Conservation (phyloP, 305 asterid genomes). For the Solanum hybrid region DNA sequence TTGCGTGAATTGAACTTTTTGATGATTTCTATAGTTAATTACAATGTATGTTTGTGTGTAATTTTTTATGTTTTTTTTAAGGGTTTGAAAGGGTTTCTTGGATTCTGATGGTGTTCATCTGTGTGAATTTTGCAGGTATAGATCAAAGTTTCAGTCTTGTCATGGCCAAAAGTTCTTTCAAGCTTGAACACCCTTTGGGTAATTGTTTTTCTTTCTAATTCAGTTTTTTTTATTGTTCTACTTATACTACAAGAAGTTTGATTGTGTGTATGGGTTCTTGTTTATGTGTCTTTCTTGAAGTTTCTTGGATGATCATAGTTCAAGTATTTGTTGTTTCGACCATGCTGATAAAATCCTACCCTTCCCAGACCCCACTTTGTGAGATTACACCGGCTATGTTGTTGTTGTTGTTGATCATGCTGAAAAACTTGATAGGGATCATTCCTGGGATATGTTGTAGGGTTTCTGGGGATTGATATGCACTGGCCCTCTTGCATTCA, state of each 20-base stretch:
- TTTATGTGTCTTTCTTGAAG: background rate
- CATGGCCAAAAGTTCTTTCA: constrained; percentile 51
- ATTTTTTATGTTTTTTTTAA: background rate
- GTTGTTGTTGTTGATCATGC: background rate
- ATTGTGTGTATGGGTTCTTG: background rate
- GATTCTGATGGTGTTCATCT: constrained; percentile 29
- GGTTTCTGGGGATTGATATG: background rate
- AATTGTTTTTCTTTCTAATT: background rate
- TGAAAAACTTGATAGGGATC: background rate
- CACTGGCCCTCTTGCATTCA: background rate
- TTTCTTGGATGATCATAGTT: background rate
- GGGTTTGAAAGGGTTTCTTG: background rate
- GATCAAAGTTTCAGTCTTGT: constrained; percentile 21
- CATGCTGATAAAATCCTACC: background rate
- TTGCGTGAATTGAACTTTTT: background rate
- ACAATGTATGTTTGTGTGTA: background rate
- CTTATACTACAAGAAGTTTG: background rate
- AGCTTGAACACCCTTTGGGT: constrained; percentile 48
- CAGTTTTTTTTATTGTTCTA: background rate
- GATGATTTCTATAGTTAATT: background rate
- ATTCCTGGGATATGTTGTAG: background rate
- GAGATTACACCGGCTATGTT: background rate
- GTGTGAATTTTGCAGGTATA: constrained; percentile 33
- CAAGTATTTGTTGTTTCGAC: background rate
- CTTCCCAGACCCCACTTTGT: background rate